A percentile compares a stretch with the other conserved stretches of the same genome.
phyloP scores from a whole-genome alignment of 805 yeast genomes.

The Teunomyces cretensis region DNA sequence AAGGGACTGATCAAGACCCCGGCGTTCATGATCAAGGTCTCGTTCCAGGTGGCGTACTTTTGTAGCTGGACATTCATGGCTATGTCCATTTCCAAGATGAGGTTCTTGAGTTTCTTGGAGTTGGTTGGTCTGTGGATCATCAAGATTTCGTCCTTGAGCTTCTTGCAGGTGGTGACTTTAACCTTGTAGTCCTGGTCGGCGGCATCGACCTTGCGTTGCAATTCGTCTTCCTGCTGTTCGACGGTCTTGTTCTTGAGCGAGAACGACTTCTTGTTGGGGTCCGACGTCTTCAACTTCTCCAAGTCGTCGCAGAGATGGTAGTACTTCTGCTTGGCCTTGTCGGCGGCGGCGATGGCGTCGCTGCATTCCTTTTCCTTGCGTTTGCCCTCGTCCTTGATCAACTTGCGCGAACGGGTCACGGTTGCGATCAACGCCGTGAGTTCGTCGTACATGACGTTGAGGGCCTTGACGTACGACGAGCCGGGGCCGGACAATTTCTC shows the following conservation, averaged over 20 bases:
- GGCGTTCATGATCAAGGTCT: slow-evolving; percentile 75
- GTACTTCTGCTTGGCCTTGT: slow-evolving; percentile 78
- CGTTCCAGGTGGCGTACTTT: slow-evolving; percentile 85
- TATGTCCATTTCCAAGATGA: slow-evolving; percentile 83
- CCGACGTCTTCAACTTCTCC: slow-evolving; percentile 76
- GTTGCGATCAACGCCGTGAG: slow-evolving; percentile 67
- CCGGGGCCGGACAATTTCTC: slow-evolving; percentile 72
- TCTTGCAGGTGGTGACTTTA: slow-evolving; percentile 70
- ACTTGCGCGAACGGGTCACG: slow-evolving; percentile 70
- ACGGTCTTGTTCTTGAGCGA: slow-evolving; percentile 77
- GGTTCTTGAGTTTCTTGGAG: slow-evolving; percentile 67
- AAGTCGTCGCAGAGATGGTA: slow-evolving; percentile 80
- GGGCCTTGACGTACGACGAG: slow-evolving; percentile 70
- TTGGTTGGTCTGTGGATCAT: slow-evolving; percentile 75
- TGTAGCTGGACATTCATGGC: slow-evolving; percentile 87
- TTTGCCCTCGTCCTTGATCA: slow-evolving; percentile 76
- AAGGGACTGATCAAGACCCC: slow-evolving; percentile 84
- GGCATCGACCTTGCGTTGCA: slow-evolving; percentile 71
- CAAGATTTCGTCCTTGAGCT: slow-evolving; percentile 70
- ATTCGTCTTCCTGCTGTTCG: slow-evolving; percentile 88
- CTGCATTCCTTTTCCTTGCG: slow-evolving; percentile 79
- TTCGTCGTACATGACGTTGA: slow-evolving; percentile 86
- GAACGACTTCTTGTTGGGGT: slow-evolving; percentile 81
- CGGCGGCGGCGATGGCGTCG: slow-evolving; percentile 82
- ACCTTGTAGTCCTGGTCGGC: slow-evolving; percentile 87